Percentiles rank a stretch among this genome's conserved stretches.
Conservation (phyloP, 306 rosid genomes). For the Cicer cuneatum region DNA sequence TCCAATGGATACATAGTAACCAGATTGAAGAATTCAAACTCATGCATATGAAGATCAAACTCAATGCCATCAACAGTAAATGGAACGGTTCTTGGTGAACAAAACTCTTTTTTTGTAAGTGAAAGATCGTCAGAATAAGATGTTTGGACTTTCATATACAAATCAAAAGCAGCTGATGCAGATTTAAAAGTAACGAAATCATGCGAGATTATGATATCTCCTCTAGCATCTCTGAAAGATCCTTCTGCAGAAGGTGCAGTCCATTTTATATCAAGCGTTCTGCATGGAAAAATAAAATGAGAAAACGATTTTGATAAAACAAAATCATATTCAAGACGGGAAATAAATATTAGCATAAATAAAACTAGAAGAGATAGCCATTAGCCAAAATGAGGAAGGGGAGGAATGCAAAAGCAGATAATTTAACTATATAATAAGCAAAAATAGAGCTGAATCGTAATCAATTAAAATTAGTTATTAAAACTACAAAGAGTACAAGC, state of each 20-base stretch:
- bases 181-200: constrained; percentile 68
- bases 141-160: constrained; percentile 69
- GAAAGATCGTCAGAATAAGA: constrained; percentile 58
- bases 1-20: constrained; percentile 72
- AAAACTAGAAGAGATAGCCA: constrained; percentile 45
- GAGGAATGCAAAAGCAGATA: constrained; percentile 36
- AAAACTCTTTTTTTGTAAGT: constrained; percentile 52
- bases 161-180: constrained; percentile 86
- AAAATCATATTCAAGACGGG: constrained; percentile 28
- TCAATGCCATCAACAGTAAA: constrained; percentile 72
- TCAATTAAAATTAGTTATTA: constrained; percentile 22
- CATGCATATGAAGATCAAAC: constrained; percentile 88
- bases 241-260: constrained; percentile 86
- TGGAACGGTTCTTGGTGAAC: constrained; percentile 55
- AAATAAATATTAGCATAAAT: constrained; percentile 37
- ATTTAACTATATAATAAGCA: constrained; percentile 37
- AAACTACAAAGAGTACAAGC: constrained; percentile 45
- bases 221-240: constrained; percentile 86
- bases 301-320: constrained; percentile 29
- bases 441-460: constrained; percentile 28
- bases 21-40: constrained; percentile 77
- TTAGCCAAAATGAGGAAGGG: constrained; percentile 10
- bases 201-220: constrained; percentile 82
- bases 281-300: constrained; percentile 40
- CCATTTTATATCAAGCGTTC: constrained; percentile 92